phyloP scores from a whole-genome alignment of 768 basidiomycete genomes.

The Rhodotorula babjevae region DNA sequence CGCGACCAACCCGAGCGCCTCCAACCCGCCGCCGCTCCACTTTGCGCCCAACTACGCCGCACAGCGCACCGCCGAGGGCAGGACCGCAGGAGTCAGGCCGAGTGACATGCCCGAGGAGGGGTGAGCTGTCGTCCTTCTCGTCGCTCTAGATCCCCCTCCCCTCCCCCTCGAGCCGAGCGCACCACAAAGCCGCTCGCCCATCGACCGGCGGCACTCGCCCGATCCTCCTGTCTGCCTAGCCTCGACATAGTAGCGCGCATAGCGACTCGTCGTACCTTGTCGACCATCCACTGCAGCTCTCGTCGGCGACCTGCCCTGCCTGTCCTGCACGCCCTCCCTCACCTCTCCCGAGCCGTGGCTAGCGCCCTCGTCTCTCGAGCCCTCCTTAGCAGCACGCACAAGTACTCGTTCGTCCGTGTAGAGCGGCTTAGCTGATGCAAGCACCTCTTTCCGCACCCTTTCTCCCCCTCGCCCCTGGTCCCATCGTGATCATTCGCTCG shows the following conservation, averaged over 20 bases:
- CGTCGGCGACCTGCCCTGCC: too few relatives aligned
- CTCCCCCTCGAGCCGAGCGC: too few relatives aligned
- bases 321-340: too few relatives aligned
- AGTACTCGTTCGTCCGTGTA: constrained; percentile 29
- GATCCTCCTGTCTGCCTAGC: too few relatives aligned
- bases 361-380: too few relatives aligned
- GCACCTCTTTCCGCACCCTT: not conserved
- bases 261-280: too few relatives aligned
- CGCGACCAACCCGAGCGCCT: not conserved
- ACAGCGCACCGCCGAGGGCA: constrained; percentile 11
- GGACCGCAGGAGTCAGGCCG: constrained; percentile 55
- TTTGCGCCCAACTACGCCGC: constrained; percentile 26
- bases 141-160: too few relatives aligned
- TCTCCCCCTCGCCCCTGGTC: not conserved
- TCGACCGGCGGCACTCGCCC: too few relatives aligned
- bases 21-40: constrained; percentile 15
- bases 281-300: too few relatives aligned
- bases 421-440: constrained; percentile 27
- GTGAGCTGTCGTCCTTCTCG: constrained; percentile 57
- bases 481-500: constrained; percentile 43
- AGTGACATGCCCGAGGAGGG: constrained; percentile 98
- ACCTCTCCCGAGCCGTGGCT: too few relatives aligned
- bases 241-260: too few relatives aligned
- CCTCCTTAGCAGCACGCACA: not conserved
- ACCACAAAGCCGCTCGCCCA: too few relatives aligned